Conservation (phyloP, 23 red algal genomes). For the Gracilariopsis chorda region DNA sequence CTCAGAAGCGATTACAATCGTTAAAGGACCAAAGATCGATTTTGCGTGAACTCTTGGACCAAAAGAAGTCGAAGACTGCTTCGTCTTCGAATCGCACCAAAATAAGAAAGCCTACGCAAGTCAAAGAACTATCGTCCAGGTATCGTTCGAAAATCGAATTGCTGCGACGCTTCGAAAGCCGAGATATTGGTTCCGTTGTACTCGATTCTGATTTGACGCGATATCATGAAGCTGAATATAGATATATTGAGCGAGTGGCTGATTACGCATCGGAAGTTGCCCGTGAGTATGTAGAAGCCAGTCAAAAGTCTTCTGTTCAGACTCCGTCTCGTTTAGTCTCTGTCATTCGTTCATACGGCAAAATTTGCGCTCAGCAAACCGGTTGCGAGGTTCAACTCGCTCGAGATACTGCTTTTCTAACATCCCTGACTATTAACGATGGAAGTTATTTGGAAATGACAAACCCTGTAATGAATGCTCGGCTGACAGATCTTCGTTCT, state of each 20-base stretch:
- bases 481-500: neutral
- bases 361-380: constrained; percentile 3
- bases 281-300: neutral
- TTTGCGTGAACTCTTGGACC: constrained; percentile 1
- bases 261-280: constrained; percentile 13
- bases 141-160: constrained; percentile 5
- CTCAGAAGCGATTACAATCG: neutral
- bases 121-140: neutral
- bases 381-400: constrained; percentile 5
- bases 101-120: neutral
- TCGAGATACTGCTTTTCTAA: neutral
- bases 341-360: constrained; percentile 9
- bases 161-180: neutral
- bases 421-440: neutral
- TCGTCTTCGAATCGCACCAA: neutral
- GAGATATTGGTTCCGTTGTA: constrained; percentile 1
- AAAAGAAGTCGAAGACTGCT: neutral
- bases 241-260: neutral
- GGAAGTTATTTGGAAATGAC: constrained; percentile 16
- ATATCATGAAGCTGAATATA: neutral
- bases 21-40: neutral
- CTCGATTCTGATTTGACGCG: neutral
- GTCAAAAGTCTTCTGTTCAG: neutral
- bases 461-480: neutral
- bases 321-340: neutral